Conservation (phyloP, 1,284 basidiomycete species). For the Sporisorium sorghi region DNA sequence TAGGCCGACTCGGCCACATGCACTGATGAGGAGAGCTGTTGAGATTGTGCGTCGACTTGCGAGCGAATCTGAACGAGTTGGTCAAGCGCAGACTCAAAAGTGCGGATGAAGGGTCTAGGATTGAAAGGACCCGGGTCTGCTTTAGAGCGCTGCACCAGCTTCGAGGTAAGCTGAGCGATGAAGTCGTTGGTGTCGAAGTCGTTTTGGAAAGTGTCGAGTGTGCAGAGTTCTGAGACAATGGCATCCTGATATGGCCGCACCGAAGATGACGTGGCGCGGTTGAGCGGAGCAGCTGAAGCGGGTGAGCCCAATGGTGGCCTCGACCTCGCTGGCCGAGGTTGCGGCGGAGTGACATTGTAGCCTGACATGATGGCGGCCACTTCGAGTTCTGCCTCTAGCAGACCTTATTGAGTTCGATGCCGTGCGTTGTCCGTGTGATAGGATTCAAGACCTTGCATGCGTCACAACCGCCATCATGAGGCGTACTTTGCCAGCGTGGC, state of each 20-base stretch:
- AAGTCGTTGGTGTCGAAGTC: slow-evolving; percentile 94
- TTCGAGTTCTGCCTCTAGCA: not conserved
- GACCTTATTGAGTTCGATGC: not conserved
- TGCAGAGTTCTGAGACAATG: slow-evolving; percentile 76
- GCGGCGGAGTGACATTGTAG: slow-evolving; percentile 35
- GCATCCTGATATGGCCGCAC: slow-evolving; percentile 71
- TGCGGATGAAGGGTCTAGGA: slow-evolving; percentile 89
- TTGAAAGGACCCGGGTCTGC: slow-evolving; percentile 87
- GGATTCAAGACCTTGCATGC: not conserved
- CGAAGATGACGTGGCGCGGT: slow-evolving; percentile 24
- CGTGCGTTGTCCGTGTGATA: not conserved
- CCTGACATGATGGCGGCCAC: slow-evolving; percentile 20
- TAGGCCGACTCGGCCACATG: slow-evolving; percentile 91
- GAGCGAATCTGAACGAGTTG: slow-evolving; percentile 84
- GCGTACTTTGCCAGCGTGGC: not conserved
- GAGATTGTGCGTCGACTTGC: slow-evolving; percentile 87
- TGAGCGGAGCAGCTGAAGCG: slow-evolving; percentile 26
- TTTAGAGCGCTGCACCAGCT: slow-evolving; percentile 84
- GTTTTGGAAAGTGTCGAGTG: slow-evolving; percentile 77
- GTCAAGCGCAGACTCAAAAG: slow-evolving; percentile 90
- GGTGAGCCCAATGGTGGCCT: slow-evolving; percentile 35
- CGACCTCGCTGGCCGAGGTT: slow-evolving; percentile 32
- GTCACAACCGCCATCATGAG: not conserved
- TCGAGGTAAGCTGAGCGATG: slow-evolving; percentile 84
- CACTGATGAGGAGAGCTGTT: slow-evolving; percentile 91